Evolutionary conservation across 352 stramenopile species (phyloP).

Genomic region (Peronospora belbahrii): DNA sequence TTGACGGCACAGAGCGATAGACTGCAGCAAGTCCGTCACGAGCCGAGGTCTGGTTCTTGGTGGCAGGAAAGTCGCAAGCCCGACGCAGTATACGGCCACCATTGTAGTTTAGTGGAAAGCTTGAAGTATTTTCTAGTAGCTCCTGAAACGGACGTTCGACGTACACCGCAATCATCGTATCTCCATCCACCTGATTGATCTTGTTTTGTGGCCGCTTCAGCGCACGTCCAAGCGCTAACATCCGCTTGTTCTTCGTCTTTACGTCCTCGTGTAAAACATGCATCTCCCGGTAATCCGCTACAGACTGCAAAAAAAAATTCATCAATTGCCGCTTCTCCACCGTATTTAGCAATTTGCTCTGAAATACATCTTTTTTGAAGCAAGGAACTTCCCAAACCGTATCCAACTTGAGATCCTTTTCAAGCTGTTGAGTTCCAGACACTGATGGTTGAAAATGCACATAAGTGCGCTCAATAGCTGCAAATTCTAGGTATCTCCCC

Average conservation of each 20-base stretch:
- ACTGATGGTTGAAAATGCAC: conserved; percentile 39
- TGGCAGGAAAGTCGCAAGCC: conserved; percentile 46
- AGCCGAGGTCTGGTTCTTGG: conserved; percentile 44
- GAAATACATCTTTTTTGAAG: conserved; percentile 87
- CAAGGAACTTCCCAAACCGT: conserved; percentile 78
- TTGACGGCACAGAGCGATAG: conserved; percentile 59
- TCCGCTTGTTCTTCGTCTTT: conserved; percentile 79
- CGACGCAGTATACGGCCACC: conserved; percentile 83
- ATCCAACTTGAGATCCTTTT: conserved; percentile 14
- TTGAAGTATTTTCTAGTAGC: conserved; percentile 68
- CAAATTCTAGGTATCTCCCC: conserved; percentile 85
- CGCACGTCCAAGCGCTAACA: conserved; percentile 63
- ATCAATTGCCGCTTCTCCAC: conserved; percentile 86
- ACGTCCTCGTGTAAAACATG: conserved; percentile 68
- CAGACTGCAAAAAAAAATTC: conserved; percentile 88
- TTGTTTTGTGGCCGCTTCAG: conserved; percentile 87
- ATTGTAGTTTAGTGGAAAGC: conserved; percentile 69
- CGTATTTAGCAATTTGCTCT: conserved; percentile 75
- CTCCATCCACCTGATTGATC: conserved; percentile 31
- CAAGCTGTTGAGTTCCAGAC: conserved; percentile 1
- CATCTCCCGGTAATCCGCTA: conserved; percentile 76
- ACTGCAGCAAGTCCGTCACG: conserved; percentile 42
- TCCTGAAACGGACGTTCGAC: conserved; percentile 59
- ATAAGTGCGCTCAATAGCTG: conserved; percentile 75
- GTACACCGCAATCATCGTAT: conserved; percentile 29